Base-by-base conservation (phyloP, 78 protist genomes). In the Speleostelium caveatum region DNA sequence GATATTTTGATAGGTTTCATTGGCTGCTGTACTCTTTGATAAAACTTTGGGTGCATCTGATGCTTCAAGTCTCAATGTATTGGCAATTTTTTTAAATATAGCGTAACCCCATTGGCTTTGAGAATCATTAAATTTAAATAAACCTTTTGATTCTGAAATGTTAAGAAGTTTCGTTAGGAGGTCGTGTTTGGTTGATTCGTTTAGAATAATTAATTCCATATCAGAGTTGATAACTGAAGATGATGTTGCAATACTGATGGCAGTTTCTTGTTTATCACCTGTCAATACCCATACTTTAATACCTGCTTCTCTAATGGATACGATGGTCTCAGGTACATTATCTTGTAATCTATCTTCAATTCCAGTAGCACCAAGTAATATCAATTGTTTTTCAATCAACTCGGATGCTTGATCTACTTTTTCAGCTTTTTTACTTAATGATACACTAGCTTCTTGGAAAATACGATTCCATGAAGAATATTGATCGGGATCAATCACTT, bases 181-280 rank as follows among this genome's bases (percentile, higher is more conserved):
- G 12, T 62, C 69, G 14, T 91, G 85, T 38, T 91, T 75, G 0
- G 85, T 32, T 1, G 39, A n/a, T 76, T 91, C 90, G 68, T 94
- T 94, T 35, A 88, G 66, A 28, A 94, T 61, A 10, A 76, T 30
- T 24, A 94, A 35, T 35, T 85, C 80, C 96, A 94, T 94, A n/a
- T 62, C 86, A 19, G 41, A 55, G 26, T 72, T 45, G 45, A 94
- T 55, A 22, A 91, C 91, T 6, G 71, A 53, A 0, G 92, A 91
- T 24, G 94, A 72, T n/a, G 86, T 69, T 17, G 93, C 98, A 61
- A 99, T 98, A 61, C 94, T 92, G 33, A 95, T 86, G 21, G 99
- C 99, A 0, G 99, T 98, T 92, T 97, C 99, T 53, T 67, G 93
- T 86, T 98, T 98, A 96, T 98, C 99, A 49, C 99, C 99, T 2